Evolutionary conservation across 345 rosid genomes (phyloP).

Genomic region (Camelina sativa): DNA sequence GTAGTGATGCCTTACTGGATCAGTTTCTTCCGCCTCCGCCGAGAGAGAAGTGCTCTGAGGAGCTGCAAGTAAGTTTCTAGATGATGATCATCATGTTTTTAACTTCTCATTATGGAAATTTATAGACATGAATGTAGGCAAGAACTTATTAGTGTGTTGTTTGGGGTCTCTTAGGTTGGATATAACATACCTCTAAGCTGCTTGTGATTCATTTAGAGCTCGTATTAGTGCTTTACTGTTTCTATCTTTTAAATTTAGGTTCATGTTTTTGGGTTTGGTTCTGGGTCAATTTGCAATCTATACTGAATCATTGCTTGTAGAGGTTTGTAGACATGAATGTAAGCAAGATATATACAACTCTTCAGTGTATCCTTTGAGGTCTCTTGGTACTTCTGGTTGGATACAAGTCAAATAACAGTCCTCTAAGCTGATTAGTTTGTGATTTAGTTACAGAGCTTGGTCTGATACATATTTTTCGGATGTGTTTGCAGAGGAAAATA

Average conservation of each 20-base stretch:
- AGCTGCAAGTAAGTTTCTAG: slow-evolving; percentile 67
- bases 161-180: slow-evolving; percentile 17
- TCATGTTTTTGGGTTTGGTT: too few relatives aligned
- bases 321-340: slow-evolving; percentile 3
- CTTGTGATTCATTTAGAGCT: neutral
- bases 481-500: slow-evolving; percentile 67
- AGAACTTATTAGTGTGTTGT: neutral
- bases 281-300: too few relatives aligned
- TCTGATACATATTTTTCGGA: slow-evolving; percentile 10
- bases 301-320: neutral
- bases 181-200: neutral
- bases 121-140: neutral
- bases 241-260: too few relatives aligned
- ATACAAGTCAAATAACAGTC: neutral
- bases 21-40: slow-evolving; percentile 76
- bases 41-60: slow-evolving; percentile 69
- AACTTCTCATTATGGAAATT: too few relatives aligned
- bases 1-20: slow-evolving; percentile 60
- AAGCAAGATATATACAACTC: neutral
- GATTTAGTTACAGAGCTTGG: slow-evolving; percentile 3
- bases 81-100: too few relatives aligned
- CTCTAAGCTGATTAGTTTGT: slow-evolving; percentile 1
- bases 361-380: neutral
- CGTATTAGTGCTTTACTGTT: neutral
- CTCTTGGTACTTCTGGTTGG: slow-evolving; percentile 15